Percentiles rank a stretch among this genome's conserved stretches.
These are phyloP conservation scores for Vitis labrusca DNA, from an alignment of 164 flowering plant genomes.

Conservation along the genomic window DNA sequence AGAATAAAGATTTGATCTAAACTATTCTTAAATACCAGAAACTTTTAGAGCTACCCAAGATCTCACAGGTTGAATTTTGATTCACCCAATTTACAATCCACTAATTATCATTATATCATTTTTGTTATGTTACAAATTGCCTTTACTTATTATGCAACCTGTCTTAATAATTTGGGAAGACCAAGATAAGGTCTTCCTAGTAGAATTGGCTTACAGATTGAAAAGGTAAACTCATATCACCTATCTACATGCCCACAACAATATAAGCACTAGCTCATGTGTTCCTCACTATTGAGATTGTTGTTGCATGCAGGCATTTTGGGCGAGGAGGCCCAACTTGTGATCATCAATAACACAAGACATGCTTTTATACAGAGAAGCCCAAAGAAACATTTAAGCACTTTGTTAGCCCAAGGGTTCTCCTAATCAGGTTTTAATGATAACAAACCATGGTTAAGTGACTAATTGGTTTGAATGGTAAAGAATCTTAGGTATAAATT, in stretches of 20 bases:
- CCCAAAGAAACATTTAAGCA: conserved; percentile 42
- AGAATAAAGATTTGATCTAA: conserved; percentile 40
- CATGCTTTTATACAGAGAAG: conserved; percentile 55
- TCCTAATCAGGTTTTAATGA: no score
- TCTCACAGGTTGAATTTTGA: conserved; percentile 22
- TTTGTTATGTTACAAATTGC: no score
- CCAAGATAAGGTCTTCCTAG: conserved; percentile 42
- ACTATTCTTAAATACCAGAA: conserved; percentile 9
- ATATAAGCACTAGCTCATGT: no score
- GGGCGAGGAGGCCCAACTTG: conserved; percentile 34
- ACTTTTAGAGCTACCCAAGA: no score
- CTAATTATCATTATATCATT: no score
- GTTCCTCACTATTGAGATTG: no score
- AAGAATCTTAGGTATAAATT: no score
- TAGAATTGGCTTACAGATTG: conserved; percentile 42
- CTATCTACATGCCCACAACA: no score
- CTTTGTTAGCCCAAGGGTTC: background rate
- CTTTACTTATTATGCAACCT: conserved; percentile 13
- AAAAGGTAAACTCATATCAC: conserved; percentile 21
- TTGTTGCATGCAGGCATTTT: conserved; percentile 27
- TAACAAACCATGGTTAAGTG: no score
- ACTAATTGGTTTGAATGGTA: no score
- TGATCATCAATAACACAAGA: conserved; percentile 38
- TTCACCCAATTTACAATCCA: background rate
- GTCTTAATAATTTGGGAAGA: conserved; percentile 51